Conservation (phyloP, 1,284 basidiomycete species). For the Trametes sp. region DNA sequence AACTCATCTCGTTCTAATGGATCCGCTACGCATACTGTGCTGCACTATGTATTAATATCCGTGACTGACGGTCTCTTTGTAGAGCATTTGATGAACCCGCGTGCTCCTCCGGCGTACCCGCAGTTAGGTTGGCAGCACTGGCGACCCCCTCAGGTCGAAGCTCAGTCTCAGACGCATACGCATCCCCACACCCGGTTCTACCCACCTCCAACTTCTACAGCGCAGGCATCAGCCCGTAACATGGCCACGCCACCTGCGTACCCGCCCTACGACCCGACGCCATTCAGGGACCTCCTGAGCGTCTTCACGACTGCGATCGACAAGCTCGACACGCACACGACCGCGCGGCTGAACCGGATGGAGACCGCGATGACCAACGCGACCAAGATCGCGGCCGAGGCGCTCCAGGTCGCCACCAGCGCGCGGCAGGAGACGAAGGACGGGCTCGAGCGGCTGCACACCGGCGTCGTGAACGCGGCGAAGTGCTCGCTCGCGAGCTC, state of each 20-base stretch:
- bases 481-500: conserved; percentile 10
- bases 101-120: too few relatives aligned
- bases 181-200: not conserved
- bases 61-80: too few relatives aligned
- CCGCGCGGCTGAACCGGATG: conserved; percentile 15
- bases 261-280: conserved; percentile 1
- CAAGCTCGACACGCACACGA: not conserved
- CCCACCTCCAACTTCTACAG: not conserved
- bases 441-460: conserved; percentile 9
- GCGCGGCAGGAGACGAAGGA: conserved; percentile 20
- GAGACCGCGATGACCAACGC: conserved; percentile 19
- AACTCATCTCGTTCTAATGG: too few relatives aligned
- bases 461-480: conserved; percentile 5
- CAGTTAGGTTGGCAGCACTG: too few relatives aligned
- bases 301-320: conserved; percentile 5
- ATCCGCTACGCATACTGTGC: too few relatives aligned
- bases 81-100: too few relatives aligned
- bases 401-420: conserved; percentile 7
- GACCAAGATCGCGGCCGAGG: conserved; percentile 13
- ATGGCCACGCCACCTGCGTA: conserved; percentile 4
- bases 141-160: too few relatives aligned
- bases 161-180: not conserved
- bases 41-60: too few relatives aligned
- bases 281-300: conserved; percentile 15
- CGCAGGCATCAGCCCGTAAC: too few relatives aligned